Evolutionary conservation across 495 filamentous ascomycete species (phyloP), one percentile per base, ranked within the genome.

Genomic region (Penicillium lividum): DNA sequence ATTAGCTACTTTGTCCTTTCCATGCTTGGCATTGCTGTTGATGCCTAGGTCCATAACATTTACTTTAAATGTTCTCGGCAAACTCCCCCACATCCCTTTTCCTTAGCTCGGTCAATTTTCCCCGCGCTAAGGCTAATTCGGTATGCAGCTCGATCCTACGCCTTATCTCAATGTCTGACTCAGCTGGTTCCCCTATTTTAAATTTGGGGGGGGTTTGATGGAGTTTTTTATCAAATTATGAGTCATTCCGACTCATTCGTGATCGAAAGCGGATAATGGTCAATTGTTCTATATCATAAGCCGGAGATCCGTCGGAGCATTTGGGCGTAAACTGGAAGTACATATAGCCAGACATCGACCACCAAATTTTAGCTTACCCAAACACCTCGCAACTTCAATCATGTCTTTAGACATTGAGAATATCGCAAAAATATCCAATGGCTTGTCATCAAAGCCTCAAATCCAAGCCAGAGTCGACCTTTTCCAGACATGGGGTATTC

Each of bases 401-500:
- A 47, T 47, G 44, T 47, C 44, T 27, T 27, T 29, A 6, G 44
- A 47, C 7, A 22, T 47, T 15, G 15, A 5, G 5, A 9, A 29
- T 0, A 47, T 47, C 28, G 44, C 44, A 11, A 28, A 25, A 4
- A 13, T 47, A 13, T 47, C 44, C 3, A 10, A 47, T 7, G 44
- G 44, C 27, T 22, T 22, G 4, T 47, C 44, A 15, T 47, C 44
- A 4, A 7, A 47, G 5, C 46, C 27, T 31, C 46, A 49, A 49
- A 31, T 49, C 15, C 27, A 49, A 5, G 11, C 10, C 13, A 49
- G 46, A 5, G 11, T 49, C 11, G 46, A 29, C 15, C 27, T 49
- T n/a, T 49, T 13, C 9, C n/a, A 29, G 28, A 31, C 3, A 13
- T 82, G 71, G 71, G 52, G 52, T 36, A 73, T 79, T 56, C 28